Evolutionary conservation across 305 asterid species (phyloP), one percentile per base, ranked within the genome.

Genomic region (Rubia peregrina): DNA sequence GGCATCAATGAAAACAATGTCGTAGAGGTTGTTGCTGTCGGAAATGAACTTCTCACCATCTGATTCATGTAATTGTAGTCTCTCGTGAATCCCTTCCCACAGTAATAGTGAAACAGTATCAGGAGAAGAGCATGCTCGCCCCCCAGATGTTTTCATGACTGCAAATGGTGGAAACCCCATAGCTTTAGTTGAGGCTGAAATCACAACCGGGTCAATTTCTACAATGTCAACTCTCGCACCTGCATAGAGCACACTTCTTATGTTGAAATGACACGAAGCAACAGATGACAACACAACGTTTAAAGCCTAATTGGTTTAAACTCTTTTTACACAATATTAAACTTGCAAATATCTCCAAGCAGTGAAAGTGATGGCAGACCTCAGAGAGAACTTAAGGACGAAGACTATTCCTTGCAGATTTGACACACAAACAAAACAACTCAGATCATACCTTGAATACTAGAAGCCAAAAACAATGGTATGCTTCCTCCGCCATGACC

Each of bases 401-500:
- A 33, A 33, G 38, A 33, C 38, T 33, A 33, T 33, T 33, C 38
- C 38, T 33, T 33, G 38, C 38, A 33, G 4, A 33, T 33, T 33
- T 3, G 5, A 33, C 38, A 33, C 38, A 33, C 38, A 33, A 33
- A 33, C 5, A 33, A 33, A 33, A 46, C 53, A 1, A 46, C 17
- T 12, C 14, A 16, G n/a, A 46, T 33, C 38, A 22, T 66, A 89
- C 97, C 97, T 86, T 61, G 80, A 76, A 91, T 82, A 76, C 85
- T 83, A 80, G 81, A 83, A 30, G 97, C 91, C 82, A 91, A 72
- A 80, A 85, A 89, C 77, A 91, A 77, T 13, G 97, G 97, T 66
- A 91, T 75, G 85, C 97, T 89, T 78, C 97, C 97, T 74, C 97
- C 96, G 51, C 97, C 97, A 78, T 91, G 97, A 19, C 97, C 97